Conservation (phyloP, 2,329 filamentous ascomycete species). For the Chaetomiaceae sp. region DNA sequence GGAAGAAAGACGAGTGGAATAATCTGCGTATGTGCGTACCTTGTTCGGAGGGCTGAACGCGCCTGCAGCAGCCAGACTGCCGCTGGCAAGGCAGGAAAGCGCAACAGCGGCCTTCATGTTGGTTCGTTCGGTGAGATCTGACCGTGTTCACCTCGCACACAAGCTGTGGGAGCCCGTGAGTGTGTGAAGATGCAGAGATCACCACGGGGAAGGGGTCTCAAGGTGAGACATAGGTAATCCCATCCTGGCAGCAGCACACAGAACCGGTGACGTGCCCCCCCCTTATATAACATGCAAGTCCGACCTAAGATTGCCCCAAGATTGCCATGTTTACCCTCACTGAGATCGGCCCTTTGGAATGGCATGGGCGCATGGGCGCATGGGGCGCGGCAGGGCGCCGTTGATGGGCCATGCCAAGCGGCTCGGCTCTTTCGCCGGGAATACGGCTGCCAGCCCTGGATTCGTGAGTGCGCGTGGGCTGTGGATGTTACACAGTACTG, state of each 20-base stretch:
- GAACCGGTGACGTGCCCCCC: not conserved
- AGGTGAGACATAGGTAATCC: constrained; percentile 9
- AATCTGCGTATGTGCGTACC: constrained; percentile 18
- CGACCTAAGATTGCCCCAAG: no score
- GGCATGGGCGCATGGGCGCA: not conserved
- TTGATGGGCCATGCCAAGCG: not conserved
- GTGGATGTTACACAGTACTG: no score
- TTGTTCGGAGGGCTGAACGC: constrained; percentile 15
- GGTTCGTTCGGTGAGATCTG: not conserved
- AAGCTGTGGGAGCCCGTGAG: not conserved
- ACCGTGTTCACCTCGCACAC: not conserved
- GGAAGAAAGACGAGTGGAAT: not conserved
- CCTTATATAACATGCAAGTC: no score
- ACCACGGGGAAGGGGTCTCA: not conserved
- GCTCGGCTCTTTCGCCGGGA: not conserved
- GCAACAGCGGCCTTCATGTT: constrained; percentile 27
- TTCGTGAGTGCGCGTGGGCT: no score
- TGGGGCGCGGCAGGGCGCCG: not conserved
- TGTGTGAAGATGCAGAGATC: not conserved
- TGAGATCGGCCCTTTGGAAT: not conserved
- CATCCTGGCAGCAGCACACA: not conserved
- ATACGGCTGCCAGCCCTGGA: not conserved
- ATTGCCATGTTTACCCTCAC: not conserved
- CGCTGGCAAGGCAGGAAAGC: constrained; percentile 26
- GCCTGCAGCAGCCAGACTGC: constrained; percentile 22